A percentile compares a stretch with the other conserved stretches of the same genome.
phyloP scores from a whole-genome alignment of 2,329 filamentous ascomycete genomes.

The Talaromyces verruculosus region DNA sequence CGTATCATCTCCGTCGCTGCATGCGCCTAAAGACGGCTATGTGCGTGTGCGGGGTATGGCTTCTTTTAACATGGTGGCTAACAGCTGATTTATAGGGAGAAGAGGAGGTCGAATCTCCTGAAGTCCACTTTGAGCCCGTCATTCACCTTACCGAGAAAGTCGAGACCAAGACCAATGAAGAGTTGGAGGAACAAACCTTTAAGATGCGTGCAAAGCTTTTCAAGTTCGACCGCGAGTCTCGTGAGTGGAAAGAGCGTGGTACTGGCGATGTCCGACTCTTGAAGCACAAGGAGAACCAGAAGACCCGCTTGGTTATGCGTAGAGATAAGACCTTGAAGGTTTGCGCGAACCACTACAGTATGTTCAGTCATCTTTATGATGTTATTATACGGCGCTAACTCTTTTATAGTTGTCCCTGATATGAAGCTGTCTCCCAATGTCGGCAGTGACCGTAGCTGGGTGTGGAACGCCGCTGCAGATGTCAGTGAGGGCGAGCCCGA shows the following conservation, averaged over 20 bases:
- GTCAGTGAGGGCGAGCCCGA: constrained; percentile 98
- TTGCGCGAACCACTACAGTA: constrained; percentile 99
- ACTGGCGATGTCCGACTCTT: constrained; percentile 94
- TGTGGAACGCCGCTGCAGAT: constrained; percentile 97
- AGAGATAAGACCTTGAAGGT: constrained; percentile 99
- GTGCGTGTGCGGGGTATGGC: neutral
- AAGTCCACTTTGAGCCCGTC: constrained; percentile 96
- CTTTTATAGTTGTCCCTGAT: constrained; percentile 76
- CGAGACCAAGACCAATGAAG: constrained; percentile 96
- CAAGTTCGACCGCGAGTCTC: constrained; percentile 87
- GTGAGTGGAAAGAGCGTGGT: constrained; percentile 99
- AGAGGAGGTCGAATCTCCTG: constrained; percentile 79
- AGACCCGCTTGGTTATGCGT: constrained; percentile 97
- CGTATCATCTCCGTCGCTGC: neutral
- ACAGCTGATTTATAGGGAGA: constrained; percentile 49
- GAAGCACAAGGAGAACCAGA: constrained; percentile 98
- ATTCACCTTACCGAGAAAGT: constrained; percentile 95
- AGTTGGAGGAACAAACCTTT: constrained; percentile 94
- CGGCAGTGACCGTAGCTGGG: constrained; percentile 96
- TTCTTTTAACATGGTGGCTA: neutral
- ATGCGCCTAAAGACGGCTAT: neutral
- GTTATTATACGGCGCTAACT: neutral
- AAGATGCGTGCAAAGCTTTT: constrained; percentile 99
- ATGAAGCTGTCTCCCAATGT: constrained; percentile 99
- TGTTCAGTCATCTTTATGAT: constrained; percentile 36